Evolutionary conservation across 1,284 basidiomycete species (phyloP).

Genomic region (Irpex rosettiformis): DNA sequence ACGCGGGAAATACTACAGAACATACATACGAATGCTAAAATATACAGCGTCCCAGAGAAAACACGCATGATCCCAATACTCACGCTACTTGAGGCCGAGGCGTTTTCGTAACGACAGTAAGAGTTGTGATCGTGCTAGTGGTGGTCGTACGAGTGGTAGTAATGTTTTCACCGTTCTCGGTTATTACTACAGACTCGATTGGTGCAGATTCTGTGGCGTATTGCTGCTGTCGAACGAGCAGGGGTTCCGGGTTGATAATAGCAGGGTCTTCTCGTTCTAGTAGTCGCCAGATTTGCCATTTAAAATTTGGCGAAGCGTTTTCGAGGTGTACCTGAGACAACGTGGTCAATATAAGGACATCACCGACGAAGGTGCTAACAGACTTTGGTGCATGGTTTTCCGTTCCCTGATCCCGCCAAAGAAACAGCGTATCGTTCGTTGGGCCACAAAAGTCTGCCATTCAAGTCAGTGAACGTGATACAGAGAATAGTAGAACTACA

Average conservation of each 20-base stretch:
- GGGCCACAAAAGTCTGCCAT: constrained; percentile 23
- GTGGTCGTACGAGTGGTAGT: constrained; percentile 27
- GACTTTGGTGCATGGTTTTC: constrained; percentile 22
- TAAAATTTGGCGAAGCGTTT: constrained; percentile 14
- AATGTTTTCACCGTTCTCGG: constrained; percentile 19
- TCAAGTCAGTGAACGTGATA: background rate
- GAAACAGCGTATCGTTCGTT: constrained; percentile 23
- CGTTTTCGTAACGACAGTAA: constrained; percentile 24
- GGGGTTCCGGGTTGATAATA: constrained; percentile 16
- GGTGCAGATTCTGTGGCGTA: constrained; percentile 8
- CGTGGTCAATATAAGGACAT: background rate
- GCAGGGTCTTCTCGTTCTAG: constrained; percentile 7
- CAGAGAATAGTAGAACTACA: too few species aligned
- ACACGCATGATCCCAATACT: too few species aligned
- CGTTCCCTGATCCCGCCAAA: constrained; percentile 21
- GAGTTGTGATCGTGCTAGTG: constrained; percentile 21
- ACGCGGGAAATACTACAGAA: background rate
- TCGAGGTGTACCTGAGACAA: constrained; percentile 20
- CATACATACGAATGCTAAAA: background rate
- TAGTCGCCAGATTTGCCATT: constrained; percentile 24
- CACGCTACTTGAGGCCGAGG: background rate
- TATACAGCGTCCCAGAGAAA: too few species aligned
- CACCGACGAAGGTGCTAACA: background rate
- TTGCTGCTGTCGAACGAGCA: constrained; percentile 16
- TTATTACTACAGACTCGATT: constrained; percentile 22